Evolutionary conservation across 371 early-diverging fungal species (phyloP).

Genomic region (Actinomortierella ambigua): DNA sequence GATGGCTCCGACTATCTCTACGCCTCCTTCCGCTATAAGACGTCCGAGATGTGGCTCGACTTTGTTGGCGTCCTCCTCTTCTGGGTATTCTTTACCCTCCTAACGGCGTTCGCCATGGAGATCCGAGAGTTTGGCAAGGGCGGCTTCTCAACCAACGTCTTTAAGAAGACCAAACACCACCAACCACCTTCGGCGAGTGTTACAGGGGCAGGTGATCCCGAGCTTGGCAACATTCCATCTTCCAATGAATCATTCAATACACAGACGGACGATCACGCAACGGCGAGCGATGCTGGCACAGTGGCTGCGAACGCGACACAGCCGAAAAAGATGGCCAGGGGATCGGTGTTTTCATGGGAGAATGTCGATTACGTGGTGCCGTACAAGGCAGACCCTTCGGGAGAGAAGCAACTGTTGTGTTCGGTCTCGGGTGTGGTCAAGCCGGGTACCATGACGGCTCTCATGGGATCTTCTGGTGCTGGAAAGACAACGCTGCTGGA

Average conservation of each 20-base stretch:
- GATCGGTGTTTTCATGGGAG: slow-evolving; percentile 31
- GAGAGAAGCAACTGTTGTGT: slow-evolving; percentile 32
- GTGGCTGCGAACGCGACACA: too few relatives aligned
- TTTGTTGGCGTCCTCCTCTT: slow-evolving; percentile 62
- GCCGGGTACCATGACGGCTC: slow-evolving; percentile 71
- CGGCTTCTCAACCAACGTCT: slow-evolving; percentile 62
- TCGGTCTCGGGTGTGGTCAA: slow-evolving; percentile 46
- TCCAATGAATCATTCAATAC: too few relatives aligned
- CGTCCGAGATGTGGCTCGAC: slow-evolving; percentile 61
- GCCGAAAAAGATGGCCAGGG: slow-evolving; percentile 29
- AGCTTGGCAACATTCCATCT: too few relatives aligned
- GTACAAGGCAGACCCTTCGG: slow-evolving; percentile 15
- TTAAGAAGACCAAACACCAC: slow-evolving; percentile 43
- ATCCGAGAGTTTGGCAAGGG: slow-evolving; percentile 57
- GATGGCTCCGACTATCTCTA: slow-evolving; percentile 58
- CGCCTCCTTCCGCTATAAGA: slow-evolving; percentile 49
- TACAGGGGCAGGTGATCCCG: slow-evolving; percentile 40
- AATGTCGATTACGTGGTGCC: slow-evolving; percentile 33
- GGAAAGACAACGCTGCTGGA: slow-evolving; percentile 83
- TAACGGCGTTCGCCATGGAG: slow-evolving; percentile 62
- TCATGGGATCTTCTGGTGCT: slow-evolving; percentile 83
- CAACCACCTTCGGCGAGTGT: neutral
- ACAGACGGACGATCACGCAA: too few relatives aligned
- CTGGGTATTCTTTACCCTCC: slow-evolving; percentile 57
- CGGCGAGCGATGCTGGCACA: too few relatives aligned